These are phyloP conservation scores for Tripidium arundinaceum DNA, from an alignment of 202 grass and related monocot species.

Conservation along the genomic window DNA sequence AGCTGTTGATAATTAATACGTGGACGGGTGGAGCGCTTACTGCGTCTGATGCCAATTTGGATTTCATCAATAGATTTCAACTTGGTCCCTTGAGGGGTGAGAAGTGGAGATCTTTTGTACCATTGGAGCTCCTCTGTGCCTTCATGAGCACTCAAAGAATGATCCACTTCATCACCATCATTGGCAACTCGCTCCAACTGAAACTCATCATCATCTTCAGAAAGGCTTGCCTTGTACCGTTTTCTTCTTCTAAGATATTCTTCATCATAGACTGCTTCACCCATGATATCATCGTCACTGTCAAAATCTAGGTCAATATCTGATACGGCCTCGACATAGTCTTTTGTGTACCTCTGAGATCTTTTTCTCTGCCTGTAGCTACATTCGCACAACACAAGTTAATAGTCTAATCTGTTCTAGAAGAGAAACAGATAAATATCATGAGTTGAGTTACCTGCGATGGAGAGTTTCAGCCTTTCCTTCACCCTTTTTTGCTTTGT, in stretches of 20 bases:
- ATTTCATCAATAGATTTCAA: conserved; percentile 55
- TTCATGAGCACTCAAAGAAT: conserved; percentile 65
- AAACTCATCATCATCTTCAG: conserved; percentile 64
- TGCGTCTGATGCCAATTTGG: conserved; percentile 69
- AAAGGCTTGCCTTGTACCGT: conserved; percentile 44
- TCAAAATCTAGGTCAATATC: conserved; percentile 52
- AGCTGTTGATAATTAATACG: conserved; percentile 60
- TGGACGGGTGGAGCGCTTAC: conserved; percentile 58
- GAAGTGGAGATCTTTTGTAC: conserved; percentile 32
- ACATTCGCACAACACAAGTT: not conserved
- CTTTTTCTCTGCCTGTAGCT: conserved; percentile 74
- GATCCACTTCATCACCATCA: conserved; percentile 48
- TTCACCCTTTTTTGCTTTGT: conserved; percentile 51
- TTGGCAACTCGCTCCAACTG: conserved; percentile 46
- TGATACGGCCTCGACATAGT: conserved; percentile 68
- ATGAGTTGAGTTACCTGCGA: conserved; percentile 55
- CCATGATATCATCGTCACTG: conserved; percentile 89
- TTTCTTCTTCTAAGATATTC: conserved; percentile 78
- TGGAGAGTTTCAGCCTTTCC: conserved; percentile 53
- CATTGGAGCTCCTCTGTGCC: conserved; percentile 30
- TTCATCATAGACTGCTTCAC: conserved; percentile 92
- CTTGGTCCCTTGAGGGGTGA: conserved; percentile 43
- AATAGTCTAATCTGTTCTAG: conserved; percentile 12
- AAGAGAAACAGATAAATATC: not conserved
- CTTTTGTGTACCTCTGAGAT: conserved; percentile 64